These are phyloP conservation scores for Colletotrichum horii DNA, from an alignment of 2,329 filamentous ascomycete genomes.

Conservation along the genomic window DNA sequence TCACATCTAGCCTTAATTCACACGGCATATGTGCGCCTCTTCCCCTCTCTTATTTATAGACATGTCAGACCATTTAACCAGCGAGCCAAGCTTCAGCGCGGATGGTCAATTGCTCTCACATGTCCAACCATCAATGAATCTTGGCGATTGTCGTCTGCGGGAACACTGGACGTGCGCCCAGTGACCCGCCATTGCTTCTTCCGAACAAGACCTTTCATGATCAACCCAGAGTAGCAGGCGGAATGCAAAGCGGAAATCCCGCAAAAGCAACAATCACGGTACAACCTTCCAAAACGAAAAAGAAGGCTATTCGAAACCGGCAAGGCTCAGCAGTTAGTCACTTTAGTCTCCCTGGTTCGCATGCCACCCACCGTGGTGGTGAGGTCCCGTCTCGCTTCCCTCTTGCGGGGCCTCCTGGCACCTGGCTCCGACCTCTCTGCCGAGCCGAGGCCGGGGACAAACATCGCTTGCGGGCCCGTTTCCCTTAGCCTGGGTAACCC, in stretches of 20 bases:
- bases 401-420: background rate
- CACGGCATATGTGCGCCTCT: background rate
- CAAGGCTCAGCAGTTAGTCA: background rate
- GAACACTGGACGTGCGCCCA: background rate
- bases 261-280: background rate
- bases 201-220: background rate
- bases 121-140: background rate
- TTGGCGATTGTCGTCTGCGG: background rate
- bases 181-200: background rate
- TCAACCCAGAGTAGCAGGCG: background rate
- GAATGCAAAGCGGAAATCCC: background rate
- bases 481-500: background rate
- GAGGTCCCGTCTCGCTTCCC: background rate
- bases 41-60: background rate
- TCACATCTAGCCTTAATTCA: background rate
- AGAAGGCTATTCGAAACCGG: background rate
- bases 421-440: background rate
- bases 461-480: background rate
- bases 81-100: background rate
- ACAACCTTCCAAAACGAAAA: background rate
- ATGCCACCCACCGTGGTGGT: background rate
- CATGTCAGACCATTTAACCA: background rate
- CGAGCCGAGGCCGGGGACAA: conserved; percentile 5
- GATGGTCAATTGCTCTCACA: background rate
- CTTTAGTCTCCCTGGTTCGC: background rate